Evolutionary conservation across 306 rosid species (phyloP), one percentile per base, ranked within the genome.

Genomic region (Herpetospermum pedunculosum): DNA sequence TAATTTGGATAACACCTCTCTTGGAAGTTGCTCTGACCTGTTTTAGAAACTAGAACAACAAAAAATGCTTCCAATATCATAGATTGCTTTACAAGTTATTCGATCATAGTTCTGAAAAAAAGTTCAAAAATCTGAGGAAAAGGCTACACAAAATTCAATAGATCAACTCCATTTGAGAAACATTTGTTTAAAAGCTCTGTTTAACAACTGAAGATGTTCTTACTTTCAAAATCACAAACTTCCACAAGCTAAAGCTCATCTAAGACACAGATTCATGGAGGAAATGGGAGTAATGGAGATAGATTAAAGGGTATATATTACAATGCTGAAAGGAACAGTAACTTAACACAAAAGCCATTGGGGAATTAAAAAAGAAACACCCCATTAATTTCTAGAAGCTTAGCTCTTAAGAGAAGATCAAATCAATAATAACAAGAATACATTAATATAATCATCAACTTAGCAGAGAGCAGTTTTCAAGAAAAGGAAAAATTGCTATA

Each of bases 401-500:
- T 9, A 34, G 26, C 28, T 63, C 50, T 68, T 26, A 10, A 18
- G 6, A 58, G n/a, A 54, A 15, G 75, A 78, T 47, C 40, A 25
- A 73, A 75, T 15, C 37, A 28, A 53, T 73, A 28, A 53, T 73
- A 75, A 67, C 47, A 64, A 26, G 60, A 30, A 37, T 72, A 37
- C 64, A 72, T 34, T 11, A 35, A 72, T 72, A 70, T 72, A 70
- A 46, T 47, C 74, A 70, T 70, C 74, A 70, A 46, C 74, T 28
- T 46, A 70, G 43, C 74, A 70, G 43, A 63, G 29, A 63, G 37
- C 40, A 70, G 30, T 58, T 70, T 70, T 72, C 6, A 49, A n/a
- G 75, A 14, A 6, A 67, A 21, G 5, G 30, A 54, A 71, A 68
- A 49, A 75, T 34, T 34, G 75, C 82, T 83, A 41, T 81, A 84